Evolutionary conservation across 2,329 filamentous ascomycete species (phyloP), one percentile per base, ranked within the genome.

Genomic region (Sodiomyces alkalinus): DNA sequence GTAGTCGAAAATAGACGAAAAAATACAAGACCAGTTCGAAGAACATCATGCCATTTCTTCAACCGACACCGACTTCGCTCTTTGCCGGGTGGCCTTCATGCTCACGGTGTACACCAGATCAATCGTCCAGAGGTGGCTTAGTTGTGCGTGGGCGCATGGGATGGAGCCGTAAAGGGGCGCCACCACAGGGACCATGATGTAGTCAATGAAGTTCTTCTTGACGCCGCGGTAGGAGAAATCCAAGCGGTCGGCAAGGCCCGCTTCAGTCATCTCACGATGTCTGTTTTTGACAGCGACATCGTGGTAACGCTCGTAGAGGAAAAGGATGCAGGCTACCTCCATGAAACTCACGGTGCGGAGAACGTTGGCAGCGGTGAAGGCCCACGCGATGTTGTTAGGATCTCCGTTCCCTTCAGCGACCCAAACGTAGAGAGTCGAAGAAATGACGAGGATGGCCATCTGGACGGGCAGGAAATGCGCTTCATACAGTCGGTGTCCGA

Each of bases 381-480:
- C 63, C 63, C 68, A 73, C 14, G 46, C 12, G 18, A 80, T 49
- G 17, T 62, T 50, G 35, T 69, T 56, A 27, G 65, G 53, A 39
- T 74, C 62, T 22, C 55, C 48, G 29, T 55, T 50, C 33, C 56
- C 56, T 32, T 68, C 57, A 10, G 65, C 64, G 18, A 69, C 52
- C 42, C 62, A 60, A 21, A 62, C 53, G 47, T 73, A 80, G 4
- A 79, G 40, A 1, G 68, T 64, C 1, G 73, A 76, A 3, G 70
- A 61, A 23, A 79, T 41, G 16, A 80, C 58, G 17, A 79, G 56
- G 25, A 79, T 67, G 6, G 66, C 68, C 53, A 72, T 71, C 41
- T 81, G 76, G 11, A 73, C 62, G 0, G 76, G 74, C 15, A 81
- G 54, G 45, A 80, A 80, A 46, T 81, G 76, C 0, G 76, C 76